Evolutionary conservation across 2,329 filamentous ascomycete genomes (phyloP).

Genomic region (Scortechinia acanthostroma): DNA sequence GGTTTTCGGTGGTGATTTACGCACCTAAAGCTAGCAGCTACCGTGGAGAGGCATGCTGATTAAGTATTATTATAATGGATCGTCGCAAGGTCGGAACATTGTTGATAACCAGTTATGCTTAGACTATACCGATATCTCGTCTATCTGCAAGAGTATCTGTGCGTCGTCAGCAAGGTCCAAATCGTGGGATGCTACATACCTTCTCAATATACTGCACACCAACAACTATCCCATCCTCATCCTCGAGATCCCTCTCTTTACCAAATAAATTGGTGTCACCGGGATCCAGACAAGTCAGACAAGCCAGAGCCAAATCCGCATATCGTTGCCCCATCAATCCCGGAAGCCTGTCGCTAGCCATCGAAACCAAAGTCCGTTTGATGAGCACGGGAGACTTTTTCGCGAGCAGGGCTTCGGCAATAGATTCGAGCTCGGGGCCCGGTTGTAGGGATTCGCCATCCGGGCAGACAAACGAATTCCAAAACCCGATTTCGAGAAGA

Average conservation of each 20-base stretch:
- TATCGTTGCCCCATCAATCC: slow-evolving; percentile 17
- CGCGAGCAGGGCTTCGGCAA: too few species aligned
- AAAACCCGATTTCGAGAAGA: slow-evolving; percentile 42
- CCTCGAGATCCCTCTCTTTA: slow-evolving; percentile 14
- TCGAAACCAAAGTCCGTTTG: neutral
- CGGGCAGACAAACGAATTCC: slow-evolving; percentile 22
- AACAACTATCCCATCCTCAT: slow-evolving; percentile 17
- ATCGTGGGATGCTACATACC: slow-evolving; percentile 6
- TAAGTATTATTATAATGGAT: too few species aligned
- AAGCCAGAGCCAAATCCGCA: slow-evolving; percentile 17
- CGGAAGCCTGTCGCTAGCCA: slow-evolving; percentile 9
- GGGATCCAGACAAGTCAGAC: slow-evolving; percentile 22
- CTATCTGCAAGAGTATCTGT: neutral
- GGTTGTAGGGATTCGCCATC: neutral
- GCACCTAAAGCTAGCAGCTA: too few species aligned
- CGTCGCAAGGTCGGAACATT: too few species aligned
- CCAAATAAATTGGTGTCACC: slow-evolving; percentile 17
- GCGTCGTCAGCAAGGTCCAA: neutral
- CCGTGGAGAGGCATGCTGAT: too few species aligned
- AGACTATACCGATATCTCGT: neutral
- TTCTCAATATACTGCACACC: slow-evolving; percentile 18
- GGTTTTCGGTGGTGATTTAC: too few species aligned
- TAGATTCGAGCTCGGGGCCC: neutral
- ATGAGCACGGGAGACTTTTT: too few species aligned
- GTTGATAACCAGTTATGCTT: too few species aligned